A percentile compares a stretch with the other conserved stretches of the same genome.
These are phyloP conservation scores for Forsythia suspensa DNA, from an alignment of 257 asterid genomes.

Conservation along the genomic window DNA sequence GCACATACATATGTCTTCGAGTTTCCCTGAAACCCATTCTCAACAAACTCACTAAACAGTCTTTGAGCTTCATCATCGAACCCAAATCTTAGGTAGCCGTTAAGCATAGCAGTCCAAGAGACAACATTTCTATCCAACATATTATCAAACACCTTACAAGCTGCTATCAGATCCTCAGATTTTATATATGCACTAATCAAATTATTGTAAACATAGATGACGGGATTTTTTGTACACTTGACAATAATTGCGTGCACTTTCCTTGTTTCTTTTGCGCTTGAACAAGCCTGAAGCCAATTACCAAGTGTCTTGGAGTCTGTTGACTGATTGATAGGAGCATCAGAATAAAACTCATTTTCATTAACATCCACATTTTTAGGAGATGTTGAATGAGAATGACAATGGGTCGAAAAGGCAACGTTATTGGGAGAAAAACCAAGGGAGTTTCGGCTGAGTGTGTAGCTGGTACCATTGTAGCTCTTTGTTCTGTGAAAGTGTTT, in stretches of 20 bases:
- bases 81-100: constrained; percentile 71
- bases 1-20: constrained; percentile 74
- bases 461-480: constrained; percentile 15
- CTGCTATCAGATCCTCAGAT: constrained; percentile 52
- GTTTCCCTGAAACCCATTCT: constrained; percentile 50
- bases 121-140: constrained; percentile 73
- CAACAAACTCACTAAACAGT: constrained; percentile 52
- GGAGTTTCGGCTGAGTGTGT: constrained; percentile 4
- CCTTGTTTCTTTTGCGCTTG: constrained; percentile 38
- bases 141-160: constrained; percentile 70
- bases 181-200: constrained; percentile 54
- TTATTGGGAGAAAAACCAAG: constrained; percentile 17
- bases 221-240: constrained; percentile 35
- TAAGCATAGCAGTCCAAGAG: constrained; percentile 95
- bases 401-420: constrained; percentile 8
- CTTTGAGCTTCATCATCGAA: constrained; percentile 45
- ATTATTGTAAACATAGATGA: constrained; percentile 54
- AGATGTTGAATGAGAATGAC: constrained; percentile 7
- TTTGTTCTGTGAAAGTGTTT: constrained; percentile 16
- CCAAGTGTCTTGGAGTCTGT: constrained; percentile 39
- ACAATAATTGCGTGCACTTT: constrained; percentile 47
- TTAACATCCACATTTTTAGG: constrained; percentile 13
- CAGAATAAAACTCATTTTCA: neutral
- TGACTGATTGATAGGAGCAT: constrained; percentile 15
- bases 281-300: constrained; percentile 58